Evolutionary conservation across 2,329 filamentous ascomycete species (phyloP).

Genomic region (Calonectria pteridis): DNA sequence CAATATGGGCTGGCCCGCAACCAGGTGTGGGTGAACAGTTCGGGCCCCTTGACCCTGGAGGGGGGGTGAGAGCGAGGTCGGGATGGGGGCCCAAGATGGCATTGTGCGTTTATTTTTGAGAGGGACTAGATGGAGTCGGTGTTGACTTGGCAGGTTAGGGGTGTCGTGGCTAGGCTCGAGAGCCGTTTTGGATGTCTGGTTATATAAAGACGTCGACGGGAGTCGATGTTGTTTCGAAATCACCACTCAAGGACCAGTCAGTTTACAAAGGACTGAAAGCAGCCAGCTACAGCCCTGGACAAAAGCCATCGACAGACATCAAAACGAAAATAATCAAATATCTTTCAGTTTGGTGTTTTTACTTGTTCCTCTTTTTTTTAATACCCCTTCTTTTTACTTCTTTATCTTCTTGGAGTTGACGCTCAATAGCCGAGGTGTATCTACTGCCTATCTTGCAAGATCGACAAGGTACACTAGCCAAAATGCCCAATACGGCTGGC

Average conservation of each 20-base stretch:
- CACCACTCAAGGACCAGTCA: neutral
- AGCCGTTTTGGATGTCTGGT: neutral
- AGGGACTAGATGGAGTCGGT: slow-evolving; percentile 12
- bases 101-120: slow-evolving; percentile 24
- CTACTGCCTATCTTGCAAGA: neutral
- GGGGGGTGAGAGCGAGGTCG: slow-evolving; percentile 7
- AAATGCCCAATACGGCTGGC: neutral
- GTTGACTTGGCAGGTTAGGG: slow-evolving; percentile 11
- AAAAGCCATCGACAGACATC: neutral
- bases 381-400: neutral
- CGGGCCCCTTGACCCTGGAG: neutral
- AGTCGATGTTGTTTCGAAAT: neutral
- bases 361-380: neutral
- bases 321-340: neutral
- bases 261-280: neutral
- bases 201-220: slow-evolving; percentile 20
- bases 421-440: neutral
- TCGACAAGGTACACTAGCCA: neutral
- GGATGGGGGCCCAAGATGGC: slow-evolving; percentile 1
- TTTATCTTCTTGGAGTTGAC: neutral
- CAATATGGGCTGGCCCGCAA: slow-evolving; percentile 7
- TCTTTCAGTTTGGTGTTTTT: neutral
- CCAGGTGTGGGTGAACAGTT: slow-evolving; percentile 3
- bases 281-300: neutral
- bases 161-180: slow-evolving; percentile 11